Evolutionary conservation across 768 basidiomycete genomes (phyloP).

Genomic region (Kwoniella shandongensis): DNA sequence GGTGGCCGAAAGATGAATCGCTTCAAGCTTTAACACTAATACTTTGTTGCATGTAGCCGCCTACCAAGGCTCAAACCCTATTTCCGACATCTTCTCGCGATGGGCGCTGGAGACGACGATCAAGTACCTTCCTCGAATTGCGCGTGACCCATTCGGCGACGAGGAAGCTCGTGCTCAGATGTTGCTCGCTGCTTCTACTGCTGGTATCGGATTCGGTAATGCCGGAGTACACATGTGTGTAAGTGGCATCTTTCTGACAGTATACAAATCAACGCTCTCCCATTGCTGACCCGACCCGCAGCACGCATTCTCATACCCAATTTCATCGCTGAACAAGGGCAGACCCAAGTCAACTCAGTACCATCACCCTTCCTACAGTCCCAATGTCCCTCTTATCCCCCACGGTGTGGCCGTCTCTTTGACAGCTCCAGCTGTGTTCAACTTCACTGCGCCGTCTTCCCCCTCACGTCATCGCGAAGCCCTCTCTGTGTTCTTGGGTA

Average conservation of each 20-base stretch:
- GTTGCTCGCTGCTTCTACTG: constrained; percentile 92
- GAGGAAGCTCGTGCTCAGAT: constrained; percentile 83
- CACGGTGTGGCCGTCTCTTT: constrained; percentile 70
- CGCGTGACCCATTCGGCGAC: constrained; percentile 69
- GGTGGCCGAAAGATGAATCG: constrained; percentile 2
- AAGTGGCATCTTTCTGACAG: constrained; percentile 40
- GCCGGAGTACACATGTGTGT: constrained; percentile 57
- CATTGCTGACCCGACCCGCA: not conserved
- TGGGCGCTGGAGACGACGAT: constrained; percentile 89
- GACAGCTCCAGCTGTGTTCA: constrained; percentile 65
- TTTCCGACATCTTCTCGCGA: constrained; percentile 91
- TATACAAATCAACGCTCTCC: not conserved
- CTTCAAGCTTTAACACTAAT: not conserved
- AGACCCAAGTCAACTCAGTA: constrained; percentile 70
- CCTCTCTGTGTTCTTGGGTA: constrained; percentile 69
- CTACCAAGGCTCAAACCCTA: constrained; percentile 54
- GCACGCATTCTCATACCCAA: constrained; percentile 53
- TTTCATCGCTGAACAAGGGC: constrained; percentile 68
- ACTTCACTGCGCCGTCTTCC: constrained; percentile 91
- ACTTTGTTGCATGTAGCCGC: constrained; percentile 35
- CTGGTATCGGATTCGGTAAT: constrained; percentile 71
- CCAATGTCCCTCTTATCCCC: constrained; percentile 85
- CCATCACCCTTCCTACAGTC: constrained; percentile 83
- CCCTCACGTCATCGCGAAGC: constrained; percentile 88
- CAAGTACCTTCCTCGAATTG: constrained; percentile 80